Percentiles rank a stretch among this genome's conserved stretches.
Evolutionary conservation across 768 basidiomycete species (phyloP).

Genomic region (Lactarius psammicola): DNA sequence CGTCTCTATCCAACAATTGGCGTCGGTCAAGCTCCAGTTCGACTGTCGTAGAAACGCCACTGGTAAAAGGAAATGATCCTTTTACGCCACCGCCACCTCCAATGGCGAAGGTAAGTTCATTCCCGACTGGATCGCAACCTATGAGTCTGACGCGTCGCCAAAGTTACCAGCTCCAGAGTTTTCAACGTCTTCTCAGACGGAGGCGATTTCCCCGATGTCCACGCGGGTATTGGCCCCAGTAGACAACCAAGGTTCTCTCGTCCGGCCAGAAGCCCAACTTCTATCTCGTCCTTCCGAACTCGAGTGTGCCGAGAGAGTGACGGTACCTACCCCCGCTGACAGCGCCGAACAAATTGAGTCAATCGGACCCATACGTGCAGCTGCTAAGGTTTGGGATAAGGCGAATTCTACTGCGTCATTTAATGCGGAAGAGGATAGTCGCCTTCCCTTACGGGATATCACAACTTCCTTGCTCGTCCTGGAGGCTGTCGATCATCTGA

Average conservation of each 20-base stretch:
- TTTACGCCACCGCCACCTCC: neutral
- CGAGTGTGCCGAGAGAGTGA: neutral
- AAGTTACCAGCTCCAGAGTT: neutral
- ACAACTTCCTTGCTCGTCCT: neutral
- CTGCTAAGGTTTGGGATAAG: neutral
- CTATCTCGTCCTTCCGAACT: neutral
- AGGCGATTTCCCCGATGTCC: neutral
- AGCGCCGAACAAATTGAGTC: neutral
- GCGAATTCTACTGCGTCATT: neutral
- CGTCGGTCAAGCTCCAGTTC: neutral
- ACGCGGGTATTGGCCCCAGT: neutral
- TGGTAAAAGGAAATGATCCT: neutral
- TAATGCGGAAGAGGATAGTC: neutral
- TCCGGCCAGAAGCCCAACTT: neutral
- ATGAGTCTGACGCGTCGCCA: neutral
- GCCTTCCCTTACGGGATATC: slow-evolving; percentile 13
- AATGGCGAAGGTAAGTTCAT: neutral
- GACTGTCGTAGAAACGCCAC: neutral
- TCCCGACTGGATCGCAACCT: neutral
- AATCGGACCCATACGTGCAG: neutral
- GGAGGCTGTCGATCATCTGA: neutral
- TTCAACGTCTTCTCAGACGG: neutral
- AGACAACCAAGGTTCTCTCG: neutral
- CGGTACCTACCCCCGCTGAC: neutral
- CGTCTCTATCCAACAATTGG: slow-evolving; percentile 4